Percentiles rank a stretch among this genome's conserved stretches.
Conservation (phyloP, 176 grass and related monocot species). For the Pharus latifolius region DNA sequence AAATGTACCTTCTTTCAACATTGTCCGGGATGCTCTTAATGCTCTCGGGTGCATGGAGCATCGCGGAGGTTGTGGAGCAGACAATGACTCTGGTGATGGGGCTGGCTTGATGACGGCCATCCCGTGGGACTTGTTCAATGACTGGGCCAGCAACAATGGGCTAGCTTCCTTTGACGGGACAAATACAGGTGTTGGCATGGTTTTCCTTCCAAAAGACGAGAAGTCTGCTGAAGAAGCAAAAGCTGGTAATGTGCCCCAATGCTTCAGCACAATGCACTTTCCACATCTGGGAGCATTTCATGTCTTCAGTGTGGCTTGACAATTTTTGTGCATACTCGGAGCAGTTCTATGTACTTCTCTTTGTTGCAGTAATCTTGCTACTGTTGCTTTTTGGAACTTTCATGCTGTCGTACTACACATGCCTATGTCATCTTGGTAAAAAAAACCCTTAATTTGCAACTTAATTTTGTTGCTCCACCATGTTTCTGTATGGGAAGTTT, state of each 20-base stretch:
- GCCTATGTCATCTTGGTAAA: neutral
- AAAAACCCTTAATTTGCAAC: neutral
- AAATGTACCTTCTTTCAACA: conserved; percentile 83
- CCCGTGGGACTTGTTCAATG: conserved; percentile 82
- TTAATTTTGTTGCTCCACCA: neutral
- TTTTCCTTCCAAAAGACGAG: conserved; percentile 87
- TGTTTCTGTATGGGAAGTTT: neutral
- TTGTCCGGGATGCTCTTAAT: conserved; percentile 67
- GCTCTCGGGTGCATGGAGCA: conserved; percentile 99
- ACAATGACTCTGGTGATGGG: conserved; percentile 97
- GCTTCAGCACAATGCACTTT: conserved; percentile 2
- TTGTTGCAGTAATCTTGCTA: neutral
- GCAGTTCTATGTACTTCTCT: neutral
- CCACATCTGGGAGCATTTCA: neutral
- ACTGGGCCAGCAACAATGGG: conserved; percentile 78
- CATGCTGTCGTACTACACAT: neutral
- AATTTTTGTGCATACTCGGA: neutral
- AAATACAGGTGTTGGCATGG: conserved; percentile 93
- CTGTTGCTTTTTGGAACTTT: neutral
- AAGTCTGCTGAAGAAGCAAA: conserved; percentile 62
- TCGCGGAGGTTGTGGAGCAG: conserved; percentile 92
- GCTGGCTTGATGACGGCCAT: conserved; percentile 81
- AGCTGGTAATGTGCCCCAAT: conserved; percentile 50
- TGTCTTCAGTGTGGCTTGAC: neutral
- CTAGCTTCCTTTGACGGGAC: conserved; percentile 45